Conservation (phyloP, 2,329 filamentous ascomycete species). For the Sporothrix mexicana region DNA sequence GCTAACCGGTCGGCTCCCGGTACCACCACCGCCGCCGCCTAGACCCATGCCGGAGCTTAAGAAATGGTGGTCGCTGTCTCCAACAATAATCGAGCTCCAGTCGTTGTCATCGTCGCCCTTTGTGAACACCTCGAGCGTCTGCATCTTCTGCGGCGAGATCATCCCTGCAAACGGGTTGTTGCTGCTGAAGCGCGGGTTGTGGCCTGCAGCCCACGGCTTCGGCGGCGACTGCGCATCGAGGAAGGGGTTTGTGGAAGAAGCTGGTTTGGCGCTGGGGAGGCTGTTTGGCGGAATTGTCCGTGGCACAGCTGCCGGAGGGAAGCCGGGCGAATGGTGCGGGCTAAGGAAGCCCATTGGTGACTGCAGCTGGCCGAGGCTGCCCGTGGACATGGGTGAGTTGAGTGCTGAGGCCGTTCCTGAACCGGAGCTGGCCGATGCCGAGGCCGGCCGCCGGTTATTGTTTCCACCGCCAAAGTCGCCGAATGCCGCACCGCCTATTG, state of each 20-base stretch:
- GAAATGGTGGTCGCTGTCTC: conserved; percentile 39
- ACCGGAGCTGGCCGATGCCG: conserved; percentile 44
- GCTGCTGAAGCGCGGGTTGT: conserved; percentile 59
- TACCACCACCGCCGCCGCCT: conserved; percentile 44
- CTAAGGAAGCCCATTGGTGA: conserved; percentile 44
- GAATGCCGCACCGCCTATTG: conserved; percentile 45
- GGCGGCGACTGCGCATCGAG: conserved; percentile 29
- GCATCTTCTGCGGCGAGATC: conserved; percentile 40
- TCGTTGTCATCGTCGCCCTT: conserved; percentile 64
- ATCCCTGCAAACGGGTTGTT: conserved; percentile 63
- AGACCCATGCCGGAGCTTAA: conserved; percentile 36
- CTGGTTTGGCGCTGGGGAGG: background rate
- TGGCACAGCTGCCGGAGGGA: conserved; percentile 27
- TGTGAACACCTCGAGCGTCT: conserved; percentile 64
- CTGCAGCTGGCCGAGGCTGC: conserved; percentile 29
- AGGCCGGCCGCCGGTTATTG: conserved; percentile 42
- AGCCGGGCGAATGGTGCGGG: conserved; percentile 33
- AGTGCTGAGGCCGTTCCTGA: conserved; percentile 38
- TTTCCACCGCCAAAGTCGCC: conserved; percentile 44
- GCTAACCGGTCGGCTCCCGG: conserved; percentile 55
- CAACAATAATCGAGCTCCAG: conserved; percentile 63
- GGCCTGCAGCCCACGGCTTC: conserved; percentile 39
- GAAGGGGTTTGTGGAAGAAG: conserved; percentile 32
- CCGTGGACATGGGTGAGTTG: conserved; percentile 37
- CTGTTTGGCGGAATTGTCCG: conserved; percentile 10